Conservation (phyloP, 2,329 filamentous ascomycete species). For the Penicillium sp. region DNA sequence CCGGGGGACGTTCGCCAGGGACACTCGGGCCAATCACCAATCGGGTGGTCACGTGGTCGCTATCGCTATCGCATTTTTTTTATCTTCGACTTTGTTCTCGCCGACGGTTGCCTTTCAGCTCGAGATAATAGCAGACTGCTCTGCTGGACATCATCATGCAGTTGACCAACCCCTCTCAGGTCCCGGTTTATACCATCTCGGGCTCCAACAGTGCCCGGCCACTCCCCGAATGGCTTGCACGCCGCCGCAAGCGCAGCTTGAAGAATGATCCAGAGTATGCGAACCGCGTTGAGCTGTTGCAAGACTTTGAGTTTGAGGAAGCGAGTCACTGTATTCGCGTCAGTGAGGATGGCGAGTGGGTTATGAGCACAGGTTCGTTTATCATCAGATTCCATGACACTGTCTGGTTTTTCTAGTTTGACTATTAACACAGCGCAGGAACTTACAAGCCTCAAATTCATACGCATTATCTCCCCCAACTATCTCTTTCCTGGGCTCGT, state of each 20-base stretch:
- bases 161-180: constrained; percentile 67
- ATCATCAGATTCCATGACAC: background rate
- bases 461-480: constrained; percentile 89
- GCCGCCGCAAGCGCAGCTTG: constrained; percentile 83
- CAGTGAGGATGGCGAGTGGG: constrained; percentile 95
- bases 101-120: constrained; percentile 11
- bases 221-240: constrained; percentile 92
- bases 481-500: constrained; percentile 89
- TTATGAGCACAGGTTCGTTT: constrained; percentile 81
- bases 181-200: constrained; percentile 93
- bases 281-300: constrained; percentile 89
- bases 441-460: constrained; percentile 84
- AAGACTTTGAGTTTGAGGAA: constrained; percentile 98
- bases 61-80: constrained; percentile 34
- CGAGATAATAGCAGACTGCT: constrained; percentile 6
- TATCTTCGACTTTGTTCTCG: constrained; percentile 17
- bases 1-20: constrained; percentile 36
- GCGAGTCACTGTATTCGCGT: constrained; percentile 87
- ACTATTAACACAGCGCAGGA: constrained; percentile 41
- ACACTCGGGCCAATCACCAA: constrained; percentile 35
- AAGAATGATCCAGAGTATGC: constrained; percentile 93
- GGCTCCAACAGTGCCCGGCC: constrained; percentile 85
- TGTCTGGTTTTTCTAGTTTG: constrained; percentile 4
- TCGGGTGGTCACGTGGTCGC: constrained; percentile 34
- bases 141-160: constrained; percentile 43